Evolutionary conservation across 2,329 filamentous ascomycete genomes (phyloP), one percentile per base, ranked within the genome.

Genomic region (Tolypocladium guangdongense): DNA sequence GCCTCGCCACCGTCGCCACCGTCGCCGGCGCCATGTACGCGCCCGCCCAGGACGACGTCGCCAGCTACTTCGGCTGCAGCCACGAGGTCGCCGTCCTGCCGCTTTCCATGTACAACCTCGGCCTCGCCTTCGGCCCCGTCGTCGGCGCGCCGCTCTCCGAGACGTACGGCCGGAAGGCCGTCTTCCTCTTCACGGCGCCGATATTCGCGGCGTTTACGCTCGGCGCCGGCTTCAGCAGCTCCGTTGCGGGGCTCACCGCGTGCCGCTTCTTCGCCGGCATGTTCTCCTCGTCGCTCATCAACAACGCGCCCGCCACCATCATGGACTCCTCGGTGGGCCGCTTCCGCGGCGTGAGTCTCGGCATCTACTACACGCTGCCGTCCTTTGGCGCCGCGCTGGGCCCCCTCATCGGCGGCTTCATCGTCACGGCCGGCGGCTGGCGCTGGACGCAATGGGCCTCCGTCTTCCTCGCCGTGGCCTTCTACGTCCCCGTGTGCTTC

Each of bases 141-240:
- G 76, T 77, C 1, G 91, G 91, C 63, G 88, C 88, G 7, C 88
- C 88, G 0, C 69, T 89, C 35, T 87, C 83, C 7, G 88, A 93
- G 66, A 78, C 90, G 50, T 75, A 84, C 52, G 88, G 88, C 30
- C 76, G 88, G 51, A 64, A 58, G 56, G 61, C 58, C 12, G 50
- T 59, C 2, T 55, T 49, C 37, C 64, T 71, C 58, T 78, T 71
- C 14, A 72, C 78, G 0, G 88, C 86, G 0, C 70, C 89, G 0
- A 65, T 82, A 1, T 81, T 90, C 18, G 69, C 90, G 32, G 90
- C 90, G 66, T 79, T 88, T 57, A 86, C 91, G 56, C 86, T 87
- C 1, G 87, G 85, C 55, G 86, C 87, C 2, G 80, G 58, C 2
- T 60, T 91, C 0, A 75, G 86, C 7, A 74, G 82, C 59, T 90